phyloP scores from a whole-genome alignment of 164 flowering plant species.

The Aristolochia fimbriata region DNA sequence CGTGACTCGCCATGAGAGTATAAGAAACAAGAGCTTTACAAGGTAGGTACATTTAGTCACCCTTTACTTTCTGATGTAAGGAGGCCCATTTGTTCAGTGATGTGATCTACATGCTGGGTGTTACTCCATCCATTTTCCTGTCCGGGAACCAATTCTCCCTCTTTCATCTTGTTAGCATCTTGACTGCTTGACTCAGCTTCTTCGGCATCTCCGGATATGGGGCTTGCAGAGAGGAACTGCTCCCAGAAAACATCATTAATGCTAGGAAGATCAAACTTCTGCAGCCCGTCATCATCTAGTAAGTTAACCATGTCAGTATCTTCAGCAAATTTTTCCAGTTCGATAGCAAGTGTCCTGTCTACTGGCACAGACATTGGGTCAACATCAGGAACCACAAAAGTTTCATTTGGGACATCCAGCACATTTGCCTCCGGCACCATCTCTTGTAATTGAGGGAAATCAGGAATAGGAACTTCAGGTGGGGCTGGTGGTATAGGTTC shows the following conservation, averaged over 20 bases:
- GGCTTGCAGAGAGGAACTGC: conserved; percentile 36
- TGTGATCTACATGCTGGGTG: conserved; percentile 47
- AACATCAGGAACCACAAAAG: conserved; percentile 19
- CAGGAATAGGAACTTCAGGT: conserved; percentile 31
- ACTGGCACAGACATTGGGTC: conserved; percentile 28
- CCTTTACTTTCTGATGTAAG: conserved; percentile 42
- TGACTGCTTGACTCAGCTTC: conserved; percentile 26
- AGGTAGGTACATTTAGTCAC: conserved; percentile 15
- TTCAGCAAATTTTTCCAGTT: conserved; percentile 21
- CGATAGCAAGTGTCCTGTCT: conserved; percentile 32
- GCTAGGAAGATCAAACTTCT: conserved; percentile 15
- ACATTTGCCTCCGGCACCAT: conserved; percentile 25
- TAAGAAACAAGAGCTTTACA: not conserved
- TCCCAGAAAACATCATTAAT: conserved; percentile 57
- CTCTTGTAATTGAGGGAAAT: conserved; percentile 31
- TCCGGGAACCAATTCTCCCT: conserved; percentile 1
- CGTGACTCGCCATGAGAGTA: not conserved
- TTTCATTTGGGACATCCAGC: conserved; percentile 23
- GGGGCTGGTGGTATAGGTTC: conserved; percentile 23
- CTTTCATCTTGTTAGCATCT: conserved; percentile 20
- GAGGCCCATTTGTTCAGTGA: conserved; percentile 81
- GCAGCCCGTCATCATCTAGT: conserved; percentile 20
- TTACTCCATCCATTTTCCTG: conserved; percentile 50
- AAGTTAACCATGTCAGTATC: conserved; percentile 43
- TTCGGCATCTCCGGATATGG: conserved; percentile 25